Evolutionary conservation across 2,329 filamentous ascomycete genomes (phyloP).

Genomic region (Geosmithia flava): DNA sequence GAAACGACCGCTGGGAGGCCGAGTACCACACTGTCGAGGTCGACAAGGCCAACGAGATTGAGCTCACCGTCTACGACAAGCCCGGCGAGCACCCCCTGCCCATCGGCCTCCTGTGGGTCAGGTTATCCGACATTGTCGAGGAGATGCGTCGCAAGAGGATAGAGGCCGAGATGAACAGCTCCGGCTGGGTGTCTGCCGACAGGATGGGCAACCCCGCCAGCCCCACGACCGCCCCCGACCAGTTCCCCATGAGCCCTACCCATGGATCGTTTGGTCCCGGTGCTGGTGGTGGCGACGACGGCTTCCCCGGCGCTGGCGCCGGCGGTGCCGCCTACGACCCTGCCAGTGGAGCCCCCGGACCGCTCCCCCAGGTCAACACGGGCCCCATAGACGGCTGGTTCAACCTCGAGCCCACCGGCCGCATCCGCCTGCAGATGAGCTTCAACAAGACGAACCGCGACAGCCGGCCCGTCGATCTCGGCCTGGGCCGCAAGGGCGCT

Average conservation of each 20-base stretch:
- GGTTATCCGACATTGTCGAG: slow-evolving; percentile 93
- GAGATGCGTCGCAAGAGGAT: slow-evolving; percentile 97
- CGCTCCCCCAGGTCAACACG: slow-evolving; percentile 38
- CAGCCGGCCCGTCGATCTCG: slow-evolving; percentile 70
- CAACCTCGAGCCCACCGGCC: slow-evolving; percentile 84
- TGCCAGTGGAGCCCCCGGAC: slow-evolving; percentile 19
- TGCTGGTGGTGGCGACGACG: slow-evolving; percentile 9
- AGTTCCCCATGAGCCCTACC: not conserved
- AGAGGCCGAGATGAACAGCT: slow-evolving; percentile 86
- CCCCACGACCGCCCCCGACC: slow-evolving; percentile 25
- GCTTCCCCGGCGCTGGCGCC: not conserved
- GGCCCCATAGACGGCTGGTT: slow-evolving; percentile 88
- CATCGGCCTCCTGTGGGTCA: slow-evolving; percentile 90
- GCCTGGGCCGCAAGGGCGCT: slow-evolving; percentile 87
- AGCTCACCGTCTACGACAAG: slow-evolving; percentile 96
- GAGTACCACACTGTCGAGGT: slow-evolving; percentile 89
- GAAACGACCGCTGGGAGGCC: slow-evolving; percentile 83
- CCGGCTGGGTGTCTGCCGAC: slow-evolving; percentile 95
- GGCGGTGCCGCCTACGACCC: slow-evolving; percentile 24
- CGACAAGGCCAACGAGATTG: slow-evolving; percentile 97
- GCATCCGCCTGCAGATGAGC: slow-evolving; percentile 81
- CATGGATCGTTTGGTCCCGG: slow-evolving; percentile 9
- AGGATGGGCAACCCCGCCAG: slow-evolving; percentile 61
- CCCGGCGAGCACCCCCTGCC: slow-evolving; percentile 80
- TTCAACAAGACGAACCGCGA: slow-evolving; percentile 88